phyloP scores from a whole-genome alignment of 495 filamentous ascomycete genomes.

The Hypoxylon cercidicola region DNA sequence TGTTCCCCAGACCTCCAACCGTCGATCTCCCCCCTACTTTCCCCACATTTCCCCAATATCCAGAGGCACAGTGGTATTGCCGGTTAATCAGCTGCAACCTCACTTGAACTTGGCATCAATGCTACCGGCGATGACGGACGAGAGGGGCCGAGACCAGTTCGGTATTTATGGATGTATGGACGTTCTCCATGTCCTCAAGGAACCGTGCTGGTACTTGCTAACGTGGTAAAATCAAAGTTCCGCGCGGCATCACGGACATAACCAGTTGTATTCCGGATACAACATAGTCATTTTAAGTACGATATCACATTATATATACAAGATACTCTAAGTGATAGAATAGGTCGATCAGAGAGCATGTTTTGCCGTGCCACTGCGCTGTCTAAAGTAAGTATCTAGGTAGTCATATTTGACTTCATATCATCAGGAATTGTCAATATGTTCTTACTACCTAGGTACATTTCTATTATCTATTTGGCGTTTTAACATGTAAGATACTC shows the following conservation, averaged over 20 bases:
- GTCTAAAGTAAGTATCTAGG: no score
- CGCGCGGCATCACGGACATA: background rate
- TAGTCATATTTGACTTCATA: no score
- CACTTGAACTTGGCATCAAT: conserved; percentile 18
- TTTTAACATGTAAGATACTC: no score
- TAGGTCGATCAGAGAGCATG: no score
- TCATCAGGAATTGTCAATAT: no score
- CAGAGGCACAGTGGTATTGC: conserved; percentile 31
- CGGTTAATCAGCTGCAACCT: conserved; percentile 32
- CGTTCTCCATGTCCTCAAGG: background rate
- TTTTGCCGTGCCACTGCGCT: no score
- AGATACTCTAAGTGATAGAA: no score
- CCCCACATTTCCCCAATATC: conserved; percentile 29
- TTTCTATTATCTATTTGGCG: no score
- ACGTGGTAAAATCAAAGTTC: background rate
- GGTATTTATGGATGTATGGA: conserved; percentile 18
- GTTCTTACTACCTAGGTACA: no score
- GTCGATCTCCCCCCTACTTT: conserved; percentile 11
- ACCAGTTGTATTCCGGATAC: no score
- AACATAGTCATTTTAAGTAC: no score
- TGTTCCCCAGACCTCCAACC: conserved; percentile 12
- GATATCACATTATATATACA: no score
- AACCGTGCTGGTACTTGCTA: background rate
- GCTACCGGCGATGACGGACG: conserved; percentile 13
- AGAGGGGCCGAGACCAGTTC: conserved; percentile 30